phyloP scores from a whole-genome alignment of 768 basidiomycete species.

The Lactarius quietus region DNA sequence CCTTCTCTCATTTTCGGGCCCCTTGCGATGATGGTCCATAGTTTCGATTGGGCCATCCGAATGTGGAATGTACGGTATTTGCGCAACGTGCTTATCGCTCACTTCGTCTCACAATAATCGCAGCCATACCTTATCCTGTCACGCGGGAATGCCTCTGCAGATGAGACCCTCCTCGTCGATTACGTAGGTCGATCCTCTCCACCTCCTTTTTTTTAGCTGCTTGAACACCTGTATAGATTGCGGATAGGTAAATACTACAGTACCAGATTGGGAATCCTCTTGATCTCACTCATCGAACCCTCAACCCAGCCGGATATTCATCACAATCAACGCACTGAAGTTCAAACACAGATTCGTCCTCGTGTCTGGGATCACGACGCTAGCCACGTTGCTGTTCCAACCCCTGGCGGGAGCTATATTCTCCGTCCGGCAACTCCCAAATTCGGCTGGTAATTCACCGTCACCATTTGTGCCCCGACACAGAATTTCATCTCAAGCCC shows the following conservation, averaged over 20 bases:
- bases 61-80: constrained; percentile 50
- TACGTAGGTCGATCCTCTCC: constrained; percentile 44
- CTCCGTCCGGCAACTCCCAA: constrained; percentile 31
- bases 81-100: not conserved
- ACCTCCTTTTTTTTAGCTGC: too few relatives aligned
- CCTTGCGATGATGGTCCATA: constrained; percentile 46
- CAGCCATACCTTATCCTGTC: constrained; percentile 63
- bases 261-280: too few relatives aligned
- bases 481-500: not conserved
- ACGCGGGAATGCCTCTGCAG: constrained; percentile 48
- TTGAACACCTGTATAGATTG: constrained; percentile 6
- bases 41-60: constrained; percentile 51
- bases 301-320: not conserved
- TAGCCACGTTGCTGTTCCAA: constrained; percentile 48
- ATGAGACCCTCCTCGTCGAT: constrained; percentile 60
- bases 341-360: constrained; percentile 55
- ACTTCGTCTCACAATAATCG: constrained; percentile 11
- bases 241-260: constrained; percentile 13
- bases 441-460: constrained; percentile 32
- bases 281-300: not conserved
- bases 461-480: not conserved
- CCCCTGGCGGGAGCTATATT: constrained; percentile 49
- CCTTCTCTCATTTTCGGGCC: constrained; percentile 53
- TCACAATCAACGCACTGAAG: constrained; percentile 38
- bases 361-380: constrained; percentile 48